Conservation (phyloP, 768 basidiomycete genomes). For the Kwoniella europaea region DNA sequence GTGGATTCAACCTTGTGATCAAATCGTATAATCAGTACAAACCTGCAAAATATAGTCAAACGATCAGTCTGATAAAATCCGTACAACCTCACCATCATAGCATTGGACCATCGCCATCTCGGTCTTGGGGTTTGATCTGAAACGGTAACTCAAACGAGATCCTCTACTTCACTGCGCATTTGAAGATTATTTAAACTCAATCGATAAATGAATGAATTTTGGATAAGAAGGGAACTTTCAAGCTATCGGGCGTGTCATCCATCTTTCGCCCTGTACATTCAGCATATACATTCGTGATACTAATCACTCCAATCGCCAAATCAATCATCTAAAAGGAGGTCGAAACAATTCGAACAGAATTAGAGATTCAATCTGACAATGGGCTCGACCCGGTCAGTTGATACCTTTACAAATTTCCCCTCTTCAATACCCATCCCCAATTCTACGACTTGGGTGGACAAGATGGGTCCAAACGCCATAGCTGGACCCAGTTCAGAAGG, state of each 20-base stretch:
- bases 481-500: slow-evolving; percentile 46
- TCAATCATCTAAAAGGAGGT: background rate
- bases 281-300: too few species aligned
- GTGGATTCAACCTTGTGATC: too few species aligned
- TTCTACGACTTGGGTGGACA: slow-evolving; percentile 6
- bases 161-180: too few species aligned
- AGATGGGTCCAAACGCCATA: slow-evolving; percentile 30
- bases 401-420: background rate
- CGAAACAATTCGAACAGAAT: background rate
- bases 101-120: too few species aligned
- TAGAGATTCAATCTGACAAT: slow-evolving; percentile 10
- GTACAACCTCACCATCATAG: too few species aligned
- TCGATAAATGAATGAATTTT: background rate
- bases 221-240: background rate
- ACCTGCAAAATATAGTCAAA: too few species aligned
- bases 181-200: background rate
- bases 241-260: background rate
- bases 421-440: slow-evolving; percentile 27
- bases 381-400: slow-evolving; percentile 11
- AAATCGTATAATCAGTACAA: too few species aligned
- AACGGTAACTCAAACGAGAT: too few species aligned
- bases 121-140: too few species aligned
- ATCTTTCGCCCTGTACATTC: background rate
- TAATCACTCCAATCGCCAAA: too few species aligned
- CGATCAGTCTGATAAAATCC: too few species aligned